Conservation (phyloP, 768 basidiomycete species). For the Mrakia hoshinonis region DNA sequence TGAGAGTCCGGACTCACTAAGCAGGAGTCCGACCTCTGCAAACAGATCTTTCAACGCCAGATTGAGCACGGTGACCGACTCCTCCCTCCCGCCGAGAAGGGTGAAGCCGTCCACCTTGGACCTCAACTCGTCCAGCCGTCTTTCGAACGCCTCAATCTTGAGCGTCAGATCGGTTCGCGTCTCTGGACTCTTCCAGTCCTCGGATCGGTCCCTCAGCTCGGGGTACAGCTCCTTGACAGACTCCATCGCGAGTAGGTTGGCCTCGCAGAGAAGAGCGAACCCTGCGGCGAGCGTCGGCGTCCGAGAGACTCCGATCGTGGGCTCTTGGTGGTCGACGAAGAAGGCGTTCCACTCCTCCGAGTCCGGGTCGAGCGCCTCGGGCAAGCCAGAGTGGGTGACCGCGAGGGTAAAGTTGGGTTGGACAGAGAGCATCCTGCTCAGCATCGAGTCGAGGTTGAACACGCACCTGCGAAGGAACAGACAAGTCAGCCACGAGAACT, state of each 20-base stretch:
- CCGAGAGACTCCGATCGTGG: background rate
- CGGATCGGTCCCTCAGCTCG: background rate
- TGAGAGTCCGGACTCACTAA: background rate
- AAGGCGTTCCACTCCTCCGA: background rate
- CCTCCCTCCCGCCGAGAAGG: no score
- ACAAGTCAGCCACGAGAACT: background rate
- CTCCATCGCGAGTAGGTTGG: background rate
- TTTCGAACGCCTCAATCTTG: background rate
- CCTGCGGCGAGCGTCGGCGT: background rate
- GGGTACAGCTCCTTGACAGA: conserved; percentile 17
- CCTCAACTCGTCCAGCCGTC: background rate
- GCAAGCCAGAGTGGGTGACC: background rate
- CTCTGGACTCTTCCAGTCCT: conserved; percentile 15
- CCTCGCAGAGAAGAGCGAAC: conserved; percentile 7
- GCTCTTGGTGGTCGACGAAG: background rate
- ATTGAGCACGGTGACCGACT: background rate
- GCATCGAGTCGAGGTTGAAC: conserved; percentile 9
- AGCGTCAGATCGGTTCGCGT: background rate
- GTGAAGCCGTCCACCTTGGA: background rate
- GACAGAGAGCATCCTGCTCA: conserved; percentile 11
- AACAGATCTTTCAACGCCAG: background rate
- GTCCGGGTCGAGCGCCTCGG: background rate
- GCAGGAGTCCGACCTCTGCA: background rate
- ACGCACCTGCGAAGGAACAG: background rate
- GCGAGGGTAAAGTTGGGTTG: background rate